Base-by-base conservation (phyloP, 345 rosid species). In the Aquilaria yunnanensis region DNA sequence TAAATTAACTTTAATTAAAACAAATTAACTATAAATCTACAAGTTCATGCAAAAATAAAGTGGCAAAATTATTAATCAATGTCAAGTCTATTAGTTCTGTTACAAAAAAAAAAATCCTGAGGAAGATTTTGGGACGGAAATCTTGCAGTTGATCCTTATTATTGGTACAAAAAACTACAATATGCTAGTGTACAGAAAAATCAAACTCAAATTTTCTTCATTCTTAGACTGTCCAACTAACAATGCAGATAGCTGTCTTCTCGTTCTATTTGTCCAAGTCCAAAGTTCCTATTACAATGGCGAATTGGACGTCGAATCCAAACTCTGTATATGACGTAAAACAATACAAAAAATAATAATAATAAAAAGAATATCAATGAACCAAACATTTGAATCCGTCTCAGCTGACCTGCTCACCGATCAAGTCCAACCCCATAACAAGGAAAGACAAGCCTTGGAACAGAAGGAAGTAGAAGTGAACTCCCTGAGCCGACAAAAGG, bases 401-500 rank as follows among this genome's bases (percentile, higher is more conserved):
- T 65, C 46, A 91, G 79, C 77, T 78, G 37, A 84, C 71, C 70
- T 91, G 97, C 81, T 91, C 97, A 29, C 97, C 97, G 49, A 91
- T 91, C 88, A 88, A 78, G 65, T 91, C 97, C 91, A 91, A 71
- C 10, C 97, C 97, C 60, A 88, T 83, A 31, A 76, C 86, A 61
- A 91, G 83, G 73, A 91, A 91, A 12, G 94, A 80, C 72, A 91
- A 57, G 11, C 97, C 97, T 70, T 91, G 97, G 55, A 91, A 91
- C 64, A 91, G 63, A 84, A 91, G 75, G 81, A 84, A 91, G 77
- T 91, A 91, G 82, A 91, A 91, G 69, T 91, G 97, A 66, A 91
- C 83, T 60, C 97, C 97, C 50, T 88, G 97, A 0, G 91, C 89
- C 2, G 97, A 88, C 29, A 91, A 37, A 45, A 91, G 73, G 67